Conservation (phyloP, 495 filamentous ascomycete genomes). For the Penicillium simplicissimum region DNA sequence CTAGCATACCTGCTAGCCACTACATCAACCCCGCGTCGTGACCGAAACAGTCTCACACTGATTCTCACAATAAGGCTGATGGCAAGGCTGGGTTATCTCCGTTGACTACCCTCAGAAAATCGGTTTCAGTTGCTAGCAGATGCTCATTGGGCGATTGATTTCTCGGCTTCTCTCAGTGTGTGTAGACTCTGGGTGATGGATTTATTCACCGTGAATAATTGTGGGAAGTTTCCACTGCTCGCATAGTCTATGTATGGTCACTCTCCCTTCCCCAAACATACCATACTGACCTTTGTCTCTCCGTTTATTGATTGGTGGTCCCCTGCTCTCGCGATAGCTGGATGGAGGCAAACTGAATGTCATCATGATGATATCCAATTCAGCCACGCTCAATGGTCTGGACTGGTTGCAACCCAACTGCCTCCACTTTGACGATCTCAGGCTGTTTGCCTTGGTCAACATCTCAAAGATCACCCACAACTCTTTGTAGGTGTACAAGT, state of each 20-base stretch:
- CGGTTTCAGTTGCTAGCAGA: too few species aligned
- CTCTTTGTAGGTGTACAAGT: background rate
- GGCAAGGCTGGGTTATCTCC: too few species aligned
- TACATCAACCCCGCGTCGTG: too few species aligned
- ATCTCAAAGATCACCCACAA: background rate
- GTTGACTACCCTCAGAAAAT: too few species aligned
- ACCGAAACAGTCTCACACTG: too few species aligned
- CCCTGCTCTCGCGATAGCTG: background rate
- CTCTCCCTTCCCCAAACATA: background rate
- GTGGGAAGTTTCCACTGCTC: background rate
- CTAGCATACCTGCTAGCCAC: too few species aligned
- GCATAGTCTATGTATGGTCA: background rate
- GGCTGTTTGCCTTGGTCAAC: background rate
- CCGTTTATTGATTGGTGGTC: background rate
- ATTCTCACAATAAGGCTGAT: too few species aligned
- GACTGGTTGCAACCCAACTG: background rate
- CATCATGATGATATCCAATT: constrained; percentile 26
- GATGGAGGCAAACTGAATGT: constrained; percentile 19
- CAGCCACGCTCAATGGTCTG: constrained; percentile 14
- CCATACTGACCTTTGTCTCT: background rate
- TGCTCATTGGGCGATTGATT: too few species aligned
- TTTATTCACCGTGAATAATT: background rate
- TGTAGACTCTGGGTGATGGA: background rate
- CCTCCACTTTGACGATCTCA: background rate
- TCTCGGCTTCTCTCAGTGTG: too few species aligned